A percentile compares a stretch with the other conserved stretches of the same genome.
Conservation (phyloP, 1,139 yeast species). For the Meyerozyma elateridarum region DNA sequence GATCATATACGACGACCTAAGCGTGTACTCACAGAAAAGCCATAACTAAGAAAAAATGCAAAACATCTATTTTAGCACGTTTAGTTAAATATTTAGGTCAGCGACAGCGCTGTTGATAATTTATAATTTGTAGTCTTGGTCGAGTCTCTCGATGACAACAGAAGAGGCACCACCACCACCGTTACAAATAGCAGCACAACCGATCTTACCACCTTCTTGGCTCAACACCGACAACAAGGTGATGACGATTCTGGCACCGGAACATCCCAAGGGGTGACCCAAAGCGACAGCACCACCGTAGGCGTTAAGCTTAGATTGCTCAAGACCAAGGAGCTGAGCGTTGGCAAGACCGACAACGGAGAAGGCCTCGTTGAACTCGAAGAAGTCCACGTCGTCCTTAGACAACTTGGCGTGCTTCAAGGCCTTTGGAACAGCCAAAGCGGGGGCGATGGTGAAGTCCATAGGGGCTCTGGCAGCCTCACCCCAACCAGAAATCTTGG, state of each 20-base stretch:
- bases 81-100: too few species aligned
- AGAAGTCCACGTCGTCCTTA: conserved; percentile 58
- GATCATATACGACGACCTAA: too few species aligned
- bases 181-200: conserved; percentile 94
- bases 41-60: too few species aligned
- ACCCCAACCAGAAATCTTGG: conserved; percentile 90
- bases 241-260: conserved; percentile 92
- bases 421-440: conserved; percentile 93
- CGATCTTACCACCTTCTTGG: conserved; percentile 84
- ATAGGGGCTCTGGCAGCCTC: conserved; percentile 95
- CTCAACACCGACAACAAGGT: conserved; percentile 71
- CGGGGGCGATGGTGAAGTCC: conserved; percentile 93
- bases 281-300: conserved; percentile 98
- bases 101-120: too few species aligned
- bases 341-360: conserved; percentile 94
- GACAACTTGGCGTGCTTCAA: conserved; percentile 75
- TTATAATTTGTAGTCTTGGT: conserved; percentile 21
- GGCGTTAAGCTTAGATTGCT: conserved; percentile 71
- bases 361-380: conserved; percentile 95
- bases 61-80: too few species aligned
- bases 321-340: conserved; percentile 64
- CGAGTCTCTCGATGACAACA: conserved; percentile 57
- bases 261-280: conserved; percentile 96
- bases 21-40: too few species aligned
- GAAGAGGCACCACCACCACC: conserved; percentile 97